Conservation (phyloP, 2,329 filamentous ascomycete species). For the Chaetomiaceae sp. region DNA sequence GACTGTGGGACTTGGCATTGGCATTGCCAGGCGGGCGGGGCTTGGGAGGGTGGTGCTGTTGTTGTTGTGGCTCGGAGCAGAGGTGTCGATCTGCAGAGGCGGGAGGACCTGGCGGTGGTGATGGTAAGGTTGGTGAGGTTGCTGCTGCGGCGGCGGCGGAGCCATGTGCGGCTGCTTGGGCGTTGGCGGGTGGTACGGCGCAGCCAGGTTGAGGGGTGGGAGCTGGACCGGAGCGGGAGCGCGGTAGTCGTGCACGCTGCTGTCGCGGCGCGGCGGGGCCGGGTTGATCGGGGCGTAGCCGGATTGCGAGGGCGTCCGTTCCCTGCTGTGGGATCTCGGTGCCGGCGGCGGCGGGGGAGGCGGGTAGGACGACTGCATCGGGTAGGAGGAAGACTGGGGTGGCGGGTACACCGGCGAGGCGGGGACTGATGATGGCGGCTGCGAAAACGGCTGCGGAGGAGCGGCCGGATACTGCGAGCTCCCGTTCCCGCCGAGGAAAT, state of each 20-base stretch:
- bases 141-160: conserved; percentile 2
- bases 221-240: conserved; percentile 16
- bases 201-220: conserved; percentile 16
- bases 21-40: conserved; percentile 15
- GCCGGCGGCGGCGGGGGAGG: conserved; percentile 26
- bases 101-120: too few relatives aligned
- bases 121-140: background rate
- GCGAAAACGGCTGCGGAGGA: conserved; percentile 23
- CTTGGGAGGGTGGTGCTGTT: background rate
- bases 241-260: conserved; percentile 20
- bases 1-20: conserved; percentile 13
- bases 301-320: conserved; percentile 31
- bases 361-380: conserved; percentile 20
- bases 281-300: conserved; percentile 26
- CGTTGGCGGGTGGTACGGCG: conserved; percentile 4
- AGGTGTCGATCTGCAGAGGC: too few relatives aligned
- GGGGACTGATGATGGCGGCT: conserved; percentile 32
- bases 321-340: conserved; percentile 25
- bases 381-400: conserved; percentile 18
- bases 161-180: conserved; percentile 11
- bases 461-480: conserved; percentile 26
- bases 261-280: conserved; percentile 26
- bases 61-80: background rate
- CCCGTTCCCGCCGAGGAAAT: conserved; percentile 26
- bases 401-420: conserved; percentile 32